Conservation (phyloP, 306 rosid genomes). For the Clitoria ternatea region DNA sequence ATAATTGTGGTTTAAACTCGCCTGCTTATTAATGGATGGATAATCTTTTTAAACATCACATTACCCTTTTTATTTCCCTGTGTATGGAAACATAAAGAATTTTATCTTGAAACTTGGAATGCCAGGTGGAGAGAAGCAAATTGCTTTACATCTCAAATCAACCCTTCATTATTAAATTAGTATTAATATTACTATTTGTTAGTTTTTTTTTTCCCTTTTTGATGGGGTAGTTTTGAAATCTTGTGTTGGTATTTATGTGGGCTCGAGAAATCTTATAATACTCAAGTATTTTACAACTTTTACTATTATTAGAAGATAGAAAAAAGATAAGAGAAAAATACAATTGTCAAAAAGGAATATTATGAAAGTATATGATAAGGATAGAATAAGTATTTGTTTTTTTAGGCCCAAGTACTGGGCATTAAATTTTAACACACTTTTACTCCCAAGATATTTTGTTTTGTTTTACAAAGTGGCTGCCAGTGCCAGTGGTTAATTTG, state of each 20-base stretch:
- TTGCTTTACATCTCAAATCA: conserved; percentile 32
- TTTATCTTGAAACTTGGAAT: conserved; percentile 40
- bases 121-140: conserved; percentile 50
- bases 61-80: conserved; percentile 23
- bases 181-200: neutral
- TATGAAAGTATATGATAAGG: neutral
- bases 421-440: neutral
- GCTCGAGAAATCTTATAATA: too few species aligned
- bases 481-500: conserved; percentile 26
- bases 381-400: neutral
- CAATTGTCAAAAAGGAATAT: neutral
- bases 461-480: neutral
- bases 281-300: too few species aligned
- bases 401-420: too few species aligned
- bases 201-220: neutral
- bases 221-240: conserved; percentile 10
- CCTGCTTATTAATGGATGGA: conserved; percentile 33
- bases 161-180: neutral
- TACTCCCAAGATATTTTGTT: conserved; percentile 9
- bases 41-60: conserved; percentile 43
- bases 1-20: conserved; percentile 27
- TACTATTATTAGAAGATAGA: neutral
- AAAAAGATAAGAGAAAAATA: neutral
- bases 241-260: too few species aligned
- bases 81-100: conserved; percentile 36